Conservation (phyloP, 2,329 filamentous ascomycete genomes). For the Beauveria brongniartii region DNA sequence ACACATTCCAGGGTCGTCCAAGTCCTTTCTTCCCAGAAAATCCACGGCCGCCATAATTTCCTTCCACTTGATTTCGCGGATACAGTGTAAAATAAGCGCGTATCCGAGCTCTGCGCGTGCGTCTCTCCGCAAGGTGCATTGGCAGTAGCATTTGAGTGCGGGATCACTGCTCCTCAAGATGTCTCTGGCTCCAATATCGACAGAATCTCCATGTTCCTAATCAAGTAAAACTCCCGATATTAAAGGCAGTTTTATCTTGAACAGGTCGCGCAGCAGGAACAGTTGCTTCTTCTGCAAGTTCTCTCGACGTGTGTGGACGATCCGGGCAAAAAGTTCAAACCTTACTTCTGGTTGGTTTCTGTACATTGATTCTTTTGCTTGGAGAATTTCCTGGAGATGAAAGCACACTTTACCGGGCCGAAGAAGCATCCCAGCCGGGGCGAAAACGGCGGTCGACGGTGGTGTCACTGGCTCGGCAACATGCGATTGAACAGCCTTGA, state of each 20-base stretch:
- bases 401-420: slow-evolving; percentile 46
- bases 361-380: slow-evolving; percentile 30
- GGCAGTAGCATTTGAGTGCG: slow-evolving; percentile 24
- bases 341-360: slow-evolving; percentile 30
- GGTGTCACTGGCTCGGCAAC: not conserved
- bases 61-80: slow-evolving; percentile 22
- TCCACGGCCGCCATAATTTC: slow-evolving; percentile 20
- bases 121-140: slow-evolving; percentile 20
- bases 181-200: slow-evolving; percentile 19
- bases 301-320: slow-evolving; percentile 50
- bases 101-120: slow-evolving; percentile 17
- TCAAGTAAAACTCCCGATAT: slow-evolving; percentile 21
- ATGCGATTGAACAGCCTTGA: not conserved
- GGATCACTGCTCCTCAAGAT: slow-evolving; percentile 16
- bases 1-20: slow-evolving; percentile 16
- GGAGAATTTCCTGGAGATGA: slow-evolving; percentile 51
- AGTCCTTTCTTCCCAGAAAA: slow-evolving; percentile 20
- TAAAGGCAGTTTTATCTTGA: slow-evolving; percentile 49
- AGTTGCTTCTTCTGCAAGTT: slow-evolving; percentile 42
- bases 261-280: slow-evolving; percentile 57
- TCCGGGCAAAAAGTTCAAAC: slow-evolving; percentile 57
- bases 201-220: slow-evolving; percentile 21
- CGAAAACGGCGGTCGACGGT: not conserved
- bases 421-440: slow-evolving; percentile 4
- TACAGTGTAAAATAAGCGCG: slow-evolving; percentile 9